Evolutionary conservation across 2,329 filamentous ascomycete genomes (phyloP), one percentile per base, ranked within the genome.

Genomic region (Lecanicillium sp.): DNA sequence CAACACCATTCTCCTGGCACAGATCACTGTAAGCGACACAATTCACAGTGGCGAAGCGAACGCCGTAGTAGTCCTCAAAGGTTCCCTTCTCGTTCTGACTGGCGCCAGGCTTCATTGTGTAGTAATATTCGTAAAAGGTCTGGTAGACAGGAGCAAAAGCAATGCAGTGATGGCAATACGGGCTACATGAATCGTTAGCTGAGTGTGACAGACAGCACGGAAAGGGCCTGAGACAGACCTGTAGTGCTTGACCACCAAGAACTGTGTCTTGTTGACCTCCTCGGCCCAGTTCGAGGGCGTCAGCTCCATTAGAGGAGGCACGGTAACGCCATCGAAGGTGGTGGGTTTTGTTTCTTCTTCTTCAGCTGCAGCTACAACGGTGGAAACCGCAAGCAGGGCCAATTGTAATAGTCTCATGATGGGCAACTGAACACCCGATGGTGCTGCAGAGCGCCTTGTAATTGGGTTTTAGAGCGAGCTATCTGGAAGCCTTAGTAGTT

Each of bases 41-140:
- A 63, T 98, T 87, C 47, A 98, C 64, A 42, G 75, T 78, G 20
- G 75, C 90, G 55, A 98, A 95, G 51, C 85, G 80, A 60, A 95
- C 90, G 61, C 90, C 79, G 63, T 96, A 96, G 59, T 80, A 92
- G 39, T 80, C 71, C 22, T 80, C 79, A 54, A 95, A 95, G 19
- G 64, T 62, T 29, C 71, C 64, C 63, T 76, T 46, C 57, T 68
- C 51, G 64, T 73, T 63, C 65, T 74, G 49, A 59, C 67, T 51
- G 64, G 68, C 51, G 57, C 81, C 65, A 13, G 83, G 82, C 51
- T 87, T 81, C 28, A 86, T 92, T 28, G 89, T 95, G 65, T 86
- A 68, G 67, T 95, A 98, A 62, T 81, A 95, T 65, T 98, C 92
- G 70, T 96, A 95, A 12, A 90, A 62, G 5, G 89, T 95, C 63